These are phyloP conservation scores for Pleochaeta shiraiana DNA, from an alignment of 2,329 filamentous ascomycete genomes.

Conservation along the genomic window DNA sequence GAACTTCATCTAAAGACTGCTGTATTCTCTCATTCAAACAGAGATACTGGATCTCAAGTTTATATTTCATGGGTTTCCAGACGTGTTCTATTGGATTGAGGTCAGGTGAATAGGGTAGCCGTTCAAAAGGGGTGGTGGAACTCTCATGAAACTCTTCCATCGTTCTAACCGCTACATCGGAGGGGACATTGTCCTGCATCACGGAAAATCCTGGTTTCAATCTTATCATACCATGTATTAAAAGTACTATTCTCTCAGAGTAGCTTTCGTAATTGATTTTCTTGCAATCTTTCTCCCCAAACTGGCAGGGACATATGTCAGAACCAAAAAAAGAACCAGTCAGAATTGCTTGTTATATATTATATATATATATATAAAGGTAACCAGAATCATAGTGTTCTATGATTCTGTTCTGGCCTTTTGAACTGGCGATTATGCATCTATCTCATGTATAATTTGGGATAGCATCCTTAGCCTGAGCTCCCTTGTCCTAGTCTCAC, in stretches of 20 bases:
- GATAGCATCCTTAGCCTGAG: too few species aligned
- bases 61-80: not conserved
- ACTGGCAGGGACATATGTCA: not conserved
- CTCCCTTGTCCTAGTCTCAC: too few species aligned
- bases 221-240: not conserved
- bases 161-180: not conserved
- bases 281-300: not conserved
- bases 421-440: too few species aligned
- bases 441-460: too few species aligned
- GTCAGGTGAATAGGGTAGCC: not conserved
- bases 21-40: not conserved
- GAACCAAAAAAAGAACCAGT: not conserved
- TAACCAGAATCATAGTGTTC: too few species aligned
- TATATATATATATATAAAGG: not conserved
- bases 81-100: not conserved
- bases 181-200: not conserved
- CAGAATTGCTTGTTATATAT: not conserved
- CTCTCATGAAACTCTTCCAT: not conserved
- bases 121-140: not conserved
- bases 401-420: too few species aligned
- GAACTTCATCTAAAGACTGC: not conserved
- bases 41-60: not conserved
- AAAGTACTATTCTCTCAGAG: not conserved
- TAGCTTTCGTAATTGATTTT: not conserved
- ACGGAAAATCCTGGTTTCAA: not conserved